Percentiles rank a stretch among this genome's conserved stretches.
Conservation (phyloP, 495 filamentous ascomycete species). For the Ramalina intermedia region DNA sequence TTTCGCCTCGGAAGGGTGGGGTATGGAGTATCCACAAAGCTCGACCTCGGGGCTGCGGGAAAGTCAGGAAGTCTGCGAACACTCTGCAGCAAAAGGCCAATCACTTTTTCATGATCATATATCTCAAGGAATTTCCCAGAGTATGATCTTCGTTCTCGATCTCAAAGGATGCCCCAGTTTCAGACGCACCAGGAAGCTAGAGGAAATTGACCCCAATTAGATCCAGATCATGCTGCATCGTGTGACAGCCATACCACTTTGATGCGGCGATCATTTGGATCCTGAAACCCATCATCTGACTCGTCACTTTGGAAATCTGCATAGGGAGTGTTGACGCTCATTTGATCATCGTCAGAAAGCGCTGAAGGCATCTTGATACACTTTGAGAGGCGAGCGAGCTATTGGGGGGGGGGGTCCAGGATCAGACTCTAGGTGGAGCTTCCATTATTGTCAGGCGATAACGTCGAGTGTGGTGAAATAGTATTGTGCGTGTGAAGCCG, state of each 20-base stretch:
- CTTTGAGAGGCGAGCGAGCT: too few species aligned
- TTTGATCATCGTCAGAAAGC: constrained; percentile 4
- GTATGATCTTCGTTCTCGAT: constrained; percentile 89
- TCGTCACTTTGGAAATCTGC: background rate
- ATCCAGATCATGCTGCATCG: too few species aligned
- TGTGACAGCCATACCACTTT: too few species aligned
- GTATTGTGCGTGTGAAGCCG: too few species aligned
- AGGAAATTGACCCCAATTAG: background rate
- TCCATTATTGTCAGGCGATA: too few species aligned
- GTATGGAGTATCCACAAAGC: constrained; percentile 96
- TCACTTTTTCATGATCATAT: constrained; percentile 97
- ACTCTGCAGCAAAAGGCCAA: constrained; percentile 6
- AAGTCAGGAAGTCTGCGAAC: background rate
- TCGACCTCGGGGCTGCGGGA: constrained; percentile 63
- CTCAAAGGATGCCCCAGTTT: constrained; percentile 69
- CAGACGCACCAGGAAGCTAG: constrained; percentile 55
- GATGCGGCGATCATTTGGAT: background rate
- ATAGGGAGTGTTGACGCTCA: constrained; percentile 2
- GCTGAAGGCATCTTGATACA: constrained; percentile 4
- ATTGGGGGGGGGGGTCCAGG: too few species aligned
- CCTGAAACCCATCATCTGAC: background rate
- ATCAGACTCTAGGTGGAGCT: too few species aligned
- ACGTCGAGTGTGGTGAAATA: too few species aligned
- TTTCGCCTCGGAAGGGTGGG: constrained; percentile 86
- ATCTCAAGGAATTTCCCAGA: constrained; percentile 83